Percentiles rank a stretch among this genome's conserved stretches.
These are phyloP conservation scores for Mesembryanthemum crystallinum DNA, from an alignment of 148 eudicot species.

Conservation along the genomic window DNA sequence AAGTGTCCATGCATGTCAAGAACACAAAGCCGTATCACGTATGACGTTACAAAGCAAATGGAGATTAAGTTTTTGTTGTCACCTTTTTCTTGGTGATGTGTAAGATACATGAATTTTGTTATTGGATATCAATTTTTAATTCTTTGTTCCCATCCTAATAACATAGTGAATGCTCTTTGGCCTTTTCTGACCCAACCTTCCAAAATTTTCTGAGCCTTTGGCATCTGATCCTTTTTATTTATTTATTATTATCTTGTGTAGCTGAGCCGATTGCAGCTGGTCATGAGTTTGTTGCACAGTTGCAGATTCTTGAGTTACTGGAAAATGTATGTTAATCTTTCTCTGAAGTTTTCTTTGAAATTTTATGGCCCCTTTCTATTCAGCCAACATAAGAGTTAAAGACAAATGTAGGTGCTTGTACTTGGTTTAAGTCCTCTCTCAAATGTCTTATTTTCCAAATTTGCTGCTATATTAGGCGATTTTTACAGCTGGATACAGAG, in stretches of 20 bases:
- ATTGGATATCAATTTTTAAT: no score
- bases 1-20: no score
- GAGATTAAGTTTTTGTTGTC: no score
- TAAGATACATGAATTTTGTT: no score
- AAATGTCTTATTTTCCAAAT: neutral
- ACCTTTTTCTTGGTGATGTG: no score
- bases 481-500: constrained; percentile 93
- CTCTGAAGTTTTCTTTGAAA: neutral
- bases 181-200: neutral
- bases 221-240: constrained; percentile 1
- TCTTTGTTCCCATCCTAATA: neutral
- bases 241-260: constrained; percentile 35
- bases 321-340: constrained; percentile 62
- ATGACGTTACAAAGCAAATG: no score
- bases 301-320: constrained; percentile 80
- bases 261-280: constrained; percentile 74
- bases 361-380: no score
- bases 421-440: neutral
- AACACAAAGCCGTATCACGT: no score
- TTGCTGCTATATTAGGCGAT: constrained; percentile 51
- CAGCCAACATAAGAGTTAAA: no score
- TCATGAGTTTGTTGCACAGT: constrained; percentile 75
- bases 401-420: neutral
- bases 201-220: neutral
- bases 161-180: neutral